phyloP scores from a whole-genome alignment of 2,329 filamentous ascomycete species.

The Cucurbitaria berberidis region DNA sequence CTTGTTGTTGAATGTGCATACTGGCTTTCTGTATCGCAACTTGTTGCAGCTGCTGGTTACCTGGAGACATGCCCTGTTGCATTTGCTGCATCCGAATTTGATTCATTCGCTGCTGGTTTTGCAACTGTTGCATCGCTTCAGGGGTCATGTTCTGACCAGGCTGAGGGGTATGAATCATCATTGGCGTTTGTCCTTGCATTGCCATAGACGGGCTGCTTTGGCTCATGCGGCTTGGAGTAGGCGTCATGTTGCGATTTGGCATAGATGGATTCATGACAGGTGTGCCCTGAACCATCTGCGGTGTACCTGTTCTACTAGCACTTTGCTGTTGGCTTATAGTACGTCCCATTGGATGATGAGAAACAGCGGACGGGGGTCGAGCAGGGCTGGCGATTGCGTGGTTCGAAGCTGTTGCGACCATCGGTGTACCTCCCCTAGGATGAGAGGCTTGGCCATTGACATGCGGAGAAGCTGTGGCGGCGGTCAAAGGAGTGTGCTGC shows the following conservation, averaged over 20 bases:
- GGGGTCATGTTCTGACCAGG: constrained; percentile 43
- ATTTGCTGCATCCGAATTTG: constrained; percentile 42
- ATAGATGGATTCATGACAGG: constrained; percentile 47
- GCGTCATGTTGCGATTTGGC: constrained; percentile 49
- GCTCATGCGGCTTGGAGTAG: constrained; percentile 47
- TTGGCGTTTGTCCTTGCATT: constrained; percentile 45
- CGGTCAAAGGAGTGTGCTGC: constrained; percentile 54
- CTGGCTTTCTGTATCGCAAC: constrained; percentile 41
- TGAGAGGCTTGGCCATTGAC: constrained; percentile 44
- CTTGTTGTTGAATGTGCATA: constrained; percentile 42
- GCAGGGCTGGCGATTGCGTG: constrained; percentile 48
- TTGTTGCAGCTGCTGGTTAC: constrained; percentile 32
- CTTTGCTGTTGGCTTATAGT: constrained; percentile 48
- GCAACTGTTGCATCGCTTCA: constrained; percentile 42
- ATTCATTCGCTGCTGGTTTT: constrained; percentile 32
- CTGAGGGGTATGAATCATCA: constrained; percentile 47
- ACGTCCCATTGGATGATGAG: constrained; percentile 48
- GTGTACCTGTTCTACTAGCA: constrained; percentile 48
- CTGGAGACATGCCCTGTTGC: constrained; percentile 29
- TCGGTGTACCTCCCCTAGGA: constrained; percentile 53
- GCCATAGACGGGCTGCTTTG: constrained; percentile 44
- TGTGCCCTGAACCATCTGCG: constrained; percentile 48
- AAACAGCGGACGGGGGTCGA: constrained; percentile 48
- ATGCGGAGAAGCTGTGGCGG: constrained; percentile 51
- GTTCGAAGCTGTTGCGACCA: constrained; percentile 49